Conservation (phyloP, 257 asterid species). For the Nicotiana tabacum region DNA sequence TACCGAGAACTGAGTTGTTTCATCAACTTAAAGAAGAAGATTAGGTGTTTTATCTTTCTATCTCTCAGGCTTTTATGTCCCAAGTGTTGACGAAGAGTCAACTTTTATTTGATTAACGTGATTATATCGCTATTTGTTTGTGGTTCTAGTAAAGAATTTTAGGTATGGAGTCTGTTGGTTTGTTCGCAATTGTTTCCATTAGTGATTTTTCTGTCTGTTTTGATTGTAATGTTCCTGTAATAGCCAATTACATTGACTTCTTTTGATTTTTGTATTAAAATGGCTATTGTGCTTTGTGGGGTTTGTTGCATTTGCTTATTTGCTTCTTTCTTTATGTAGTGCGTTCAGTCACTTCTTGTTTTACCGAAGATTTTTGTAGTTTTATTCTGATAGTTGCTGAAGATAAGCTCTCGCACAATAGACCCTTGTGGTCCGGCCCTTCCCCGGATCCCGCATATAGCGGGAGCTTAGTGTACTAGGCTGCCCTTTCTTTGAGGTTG, state of each 20-base stretch:
- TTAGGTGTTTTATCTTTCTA: neutral
- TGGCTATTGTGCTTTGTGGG: neutral
- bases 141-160: neutral
- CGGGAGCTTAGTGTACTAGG: no score
- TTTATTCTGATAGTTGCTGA: neutral
- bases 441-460: neutral
- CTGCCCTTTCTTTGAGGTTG: neutral
- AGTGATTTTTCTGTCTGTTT: neutral
- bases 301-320: neutral
- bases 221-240: conserved; percentile 11
- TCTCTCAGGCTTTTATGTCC: neutral
- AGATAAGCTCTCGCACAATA: neutral
- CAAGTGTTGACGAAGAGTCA: neutral
- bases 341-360: neutral
- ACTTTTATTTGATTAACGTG: neutral
- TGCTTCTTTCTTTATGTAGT: neutral
- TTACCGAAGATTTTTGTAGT: neutral
- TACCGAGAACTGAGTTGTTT: neutral
- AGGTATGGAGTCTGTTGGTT: neutral
- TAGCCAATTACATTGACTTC: neutral
- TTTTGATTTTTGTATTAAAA: neutral
- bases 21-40: neutral
- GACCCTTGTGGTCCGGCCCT: no score
- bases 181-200: neutral
- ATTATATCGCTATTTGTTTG: neutral